Percentiles rank a stretch among this genome's conserved stretches.
phyloP scores from a whole-genome alignment of 192 early-diverging fungal genomes.

The Coemansia erecta region DNA sequence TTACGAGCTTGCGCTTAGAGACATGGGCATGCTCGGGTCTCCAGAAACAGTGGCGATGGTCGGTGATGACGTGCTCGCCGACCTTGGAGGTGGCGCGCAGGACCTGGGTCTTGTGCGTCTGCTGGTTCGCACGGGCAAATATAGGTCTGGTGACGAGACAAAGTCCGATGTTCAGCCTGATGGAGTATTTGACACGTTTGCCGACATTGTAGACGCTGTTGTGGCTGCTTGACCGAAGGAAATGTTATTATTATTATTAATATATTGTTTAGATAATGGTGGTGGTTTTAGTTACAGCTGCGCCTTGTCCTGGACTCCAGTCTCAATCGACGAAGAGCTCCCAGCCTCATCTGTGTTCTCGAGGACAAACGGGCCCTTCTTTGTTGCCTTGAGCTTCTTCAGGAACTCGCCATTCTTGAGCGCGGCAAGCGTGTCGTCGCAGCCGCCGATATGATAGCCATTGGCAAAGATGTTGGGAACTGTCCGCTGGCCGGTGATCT shows the following conservation, averaged over 20 bases:
- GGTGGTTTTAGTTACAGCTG: slow-evolving; percentile 7
- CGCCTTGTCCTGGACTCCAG: slow-evolving; percentile 10
- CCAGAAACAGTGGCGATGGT: slow-evolving; percentile 73
- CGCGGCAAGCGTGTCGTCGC: slow-evolving; percentile 55
- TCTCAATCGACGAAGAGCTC: slow-evolving; percentile 3
- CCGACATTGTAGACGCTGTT: slow-evolving; percentile 64
- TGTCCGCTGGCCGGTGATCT: slow-evolving; percentile 64
- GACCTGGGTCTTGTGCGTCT: slow-evolving; percentile 66
- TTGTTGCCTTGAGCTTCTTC: slow-evolving; percentile 40
- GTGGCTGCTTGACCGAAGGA: slow-evolving; percentile 16
- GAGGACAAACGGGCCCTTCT: slow-evolving; percentile 8
- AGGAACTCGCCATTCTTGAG: slow-evolving; percentile 51
- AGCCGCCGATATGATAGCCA: slow-evolving; percentile 65
- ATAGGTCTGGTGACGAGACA: slow-evolving; percentile 68
- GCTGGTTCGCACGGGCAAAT: slow-evolving; percentile 82
- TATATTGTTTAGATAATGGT: neutral
- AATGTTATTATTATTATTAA: slow-evolving; percentile 17
- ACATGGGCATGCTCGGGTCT: slow-evolving; percentile 56
- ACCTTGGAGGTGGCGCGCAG: slow-evolving; percentile 77
- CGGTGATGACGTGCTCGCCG: slow-evolving; percentile 83
- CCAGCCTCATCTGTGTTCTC: slow-evolving; percentile 7
- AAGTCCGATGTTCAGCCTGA: slow-evolving; percentile 48
- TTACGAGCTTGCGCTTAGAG: slow-evolving; percentile 72
- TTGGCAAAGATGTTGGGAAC: slow-evolving; percentile 76
- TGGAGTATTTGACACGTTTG: slow-evolving; percentile 64